Conservation (phyloP, 2,329 filamentous ascomycete species). For the Xylariaceae sp. region DNA sequence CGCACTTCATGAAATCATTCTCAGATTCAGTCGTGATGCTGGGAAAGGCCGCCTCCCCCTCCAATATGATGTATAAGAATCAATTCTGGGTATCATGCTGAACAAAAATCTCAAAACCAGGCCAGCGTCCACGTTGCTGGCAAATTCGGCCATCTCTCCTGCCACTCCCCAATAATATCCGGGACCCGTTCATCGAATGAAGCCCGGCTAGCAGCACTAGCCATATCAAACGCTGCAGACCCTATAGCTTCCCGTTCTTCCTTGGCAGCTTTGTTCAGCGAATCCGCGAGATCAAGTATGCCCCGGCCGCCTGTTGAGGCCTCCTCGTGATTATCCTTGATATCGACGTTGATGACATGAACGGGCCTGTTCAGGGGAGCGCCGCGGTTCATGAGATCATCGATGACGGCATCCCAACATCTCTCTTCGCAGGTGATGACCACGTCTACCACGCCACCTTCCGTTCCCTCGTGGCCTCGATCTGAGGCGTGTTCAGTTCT, state of each 20-base stretch:
- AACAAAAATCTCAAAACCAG: conserved; percentile 70
- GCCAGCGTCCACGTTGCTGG: conserved; percentile 93
- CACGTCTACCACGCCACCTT: conserved; percentile 87
- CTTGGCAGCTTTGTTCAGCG: conserved; percentile 76
- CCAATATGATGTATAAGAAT: conserved; percentile 14
- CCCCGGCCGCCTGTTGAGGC: conserved; percentile 86
- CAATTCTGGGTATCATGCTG: conserved; percentile 35
- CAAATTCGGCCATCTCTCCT: conserved; percentile 89
- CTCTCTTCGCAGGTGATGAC: conserved; percentile 97
- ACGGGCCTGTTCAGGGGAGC: conserved; percentile 88
- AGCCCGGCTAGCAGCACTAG: conserved; percentile 65
- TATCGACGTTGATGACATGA: conserved; percentile 98
- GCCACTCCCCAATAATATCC: conserved; percentile 89
- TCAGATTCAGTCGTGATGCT: neutral
- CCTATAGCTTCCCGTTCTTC: conserved; percentile 74
- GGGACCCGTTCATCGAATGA: conserved; percentile 93
- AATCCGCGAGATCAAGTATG: conserved; percentile 87
- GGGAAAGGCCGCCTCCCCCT: neutral
- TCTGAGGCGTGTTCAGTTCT: conserved; percentile 76
- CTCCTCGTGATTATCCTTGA: conserved; percentile 97
- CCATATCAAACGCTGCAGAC: conserved; percentile 68
- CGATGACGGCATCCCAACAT: conserved; percentile 97
- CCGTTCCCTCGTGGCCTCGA: conserved; percentile 77
- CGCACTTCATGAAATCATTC: too few species aligned
- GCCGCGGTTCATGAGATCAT: conserved; percentile 86